These are phyloP conservation scores for Trichoderma sp. DNA, from an alignment of 2,329 filamentous ascomycete species.

Conservation along the genomic window DNA sequence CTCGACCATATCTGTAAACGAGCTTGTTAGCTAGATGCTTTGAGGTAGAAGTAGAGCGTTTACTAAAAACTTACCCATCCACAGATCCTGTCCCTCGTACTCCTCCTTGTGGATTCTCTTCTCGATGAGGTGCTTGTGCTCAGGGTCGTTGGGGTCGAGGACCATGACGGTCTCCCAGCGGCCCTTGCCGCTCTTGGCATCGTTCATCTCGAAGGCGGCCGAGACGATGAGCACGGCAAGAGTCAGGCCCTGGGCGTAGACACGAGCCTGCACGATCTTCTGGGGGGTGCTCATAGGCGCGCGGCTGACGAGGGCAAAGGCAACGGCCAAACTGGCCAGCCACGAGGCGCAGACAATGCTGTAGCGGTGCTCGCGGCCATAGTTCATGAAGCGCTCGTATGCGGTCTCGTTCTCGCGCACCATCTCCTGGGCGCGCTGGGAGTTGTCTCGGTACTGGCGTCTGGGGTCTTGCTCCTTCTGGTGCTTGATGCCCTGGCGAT, in stretches of 20 bases:
- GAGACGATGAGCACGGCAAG: constrained; percentile 81
- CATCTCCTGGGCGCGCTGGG: constrained; percentile 59
- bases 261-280: constrained; percentile 92
- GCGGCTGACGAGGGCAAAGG: constrained; percentile 75
- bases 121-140: constrained; percentile 82
- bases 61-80: constrained; percentile 68
- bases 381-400: constrained; percentile 67
- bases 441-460: constrained; percentile 66
- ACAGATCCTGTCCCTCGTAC: constrained; percentile 88
- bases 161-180: constrained; percentile 86
- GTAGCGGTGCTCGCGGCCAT: constrained; percentile 82
- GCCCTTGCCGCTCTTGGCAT: constrained; percentile 75
- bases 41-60: background rate
- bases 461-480: constrained; percentile 72
- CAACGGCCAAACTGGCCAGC: constrained; percentile 77
- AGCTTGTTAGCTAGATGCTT: constrained; percentile 29
- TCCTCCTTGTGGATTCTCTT: constrained; percentile 86
- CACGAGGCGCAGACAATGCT: constrained; percentile 81
- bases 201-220: constrained; percentile 78
- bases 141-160: constrained; percentile 77
- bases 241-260: constrained; percentile 90
- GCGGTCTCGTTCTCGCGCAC: constrained; percentile 60
- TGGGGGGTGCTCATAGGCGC: constrained; percentile 75
- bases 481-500: constrained; percentile 67
- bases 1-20: constrained; percentile 72